Evolutionary conservation across 2,329 filamentous ascomycete species (phyloP), one percentile per base, ranked within the genome.

Genomic region (Zymoseptoria pseudotritici): DNA sequence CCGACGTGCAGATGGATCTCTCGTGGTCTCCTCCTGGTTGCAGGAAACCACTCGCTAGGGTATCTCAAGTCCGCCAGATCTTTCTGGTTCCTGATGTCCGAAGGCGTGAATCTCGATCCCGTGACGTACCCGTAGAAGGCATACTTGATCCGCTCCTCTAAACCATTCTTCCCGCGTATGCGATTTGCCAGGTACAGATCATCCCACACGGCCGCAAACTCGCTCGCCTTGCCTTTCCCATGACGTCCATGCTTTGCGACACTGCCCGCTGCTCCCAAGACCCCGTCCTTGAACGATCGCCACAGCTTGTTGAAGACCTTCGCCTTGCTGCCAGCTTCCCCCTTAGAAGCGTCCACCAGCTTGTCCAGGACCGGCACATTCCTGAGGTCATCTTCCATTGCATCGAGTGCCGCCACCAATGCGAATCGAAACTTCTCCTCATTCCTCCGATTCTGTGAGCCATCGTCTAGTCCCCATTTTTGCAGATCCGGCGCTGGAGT

Each of bases 1-100:
- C 94, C 94, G 55, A 99, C 91, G 69, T 99, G 94, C 20, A 99
- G 79, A 76, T 97, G 91, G 50, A 99, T 83, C 0, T 85, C 93
- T 52, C 94, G 83, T 69, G 92, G 89, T 67, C 94, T 80, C 53
- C 84, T 81, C 60, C 95, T 83, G 1, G 94, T 94, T 3, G 84
- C 86, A 0, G 93, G 91, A 71, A 88, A 97, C 93, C 93, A 97
- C 73, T 99, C 94, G 57, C 87, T 83, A 0, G 94, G 94, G 73
- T 86, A 91, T n/a, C 91, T 84, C 65, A 96, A 78, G 75, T 97
- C 91, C n/a, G 90, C 84, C 13, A 95, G 75, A 20, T 80, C 80
- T 66, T 79, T 77, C 67, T 92, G 89, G 29, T 82, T 82, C 52
- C 80, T 75, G 29, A 83, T 76, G 55, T 87, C 76, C 3, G 77